Evolutionary conservation across 108 stramenopile species (phyloP).

Genomic region (Stephanodiscus triporus): DNA sequence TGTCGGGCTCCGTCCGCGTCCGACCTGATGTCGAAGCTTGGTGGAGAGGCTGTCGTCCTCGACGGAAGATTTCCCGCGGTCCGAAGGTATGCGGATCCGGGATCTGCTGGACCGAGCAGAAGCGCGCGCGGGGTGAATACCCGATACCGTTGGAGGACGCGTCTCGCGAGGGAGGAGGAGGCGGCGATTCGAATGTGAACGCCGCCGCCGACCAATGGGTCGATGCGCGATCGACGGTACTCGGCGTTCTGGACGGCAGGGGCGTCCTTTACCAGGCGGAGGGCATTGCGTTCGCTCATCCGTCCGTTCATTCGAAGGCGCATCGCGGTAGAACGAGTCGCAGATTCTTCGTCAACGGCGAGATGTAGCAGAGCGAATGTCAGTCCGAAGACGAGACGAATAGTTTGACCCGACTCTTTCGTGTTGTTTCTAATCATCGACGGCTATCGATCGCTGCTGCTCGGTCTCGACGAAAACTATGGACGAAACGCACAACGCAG

Average conservation of each 20-base stretch:
- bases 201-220: slow-evolving; percentile 45
- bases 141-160: slow-evolving; percentile 49
- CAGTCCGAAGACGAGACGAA: neutral
- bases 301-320: slow-evolving; percentile 26
- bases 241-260: slow-evolving; percentile 41
- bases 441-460: slow-evolving; percentile 17
- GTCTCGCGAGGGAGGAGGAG: neutral
- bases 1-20: slow-evolving; percentile 84
- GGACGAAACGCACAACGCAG: neutral
- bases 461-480: slow-evolving; percentile 5
- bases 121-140: slow-evolving; percentile 51
- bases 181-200: too few relatives aligned
- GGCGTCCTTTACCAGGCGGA: slow-evolving; percentile 68
- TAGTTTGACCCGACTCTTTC: slow-evolving; percentile 12
- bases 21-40: slow-evolving; percentile 67
- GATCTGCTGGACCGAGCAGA: slow-evolving; percentile 58
- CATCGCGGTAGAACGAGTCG: slow-evolving; percentile 9
- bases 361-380: slow-evolving; percentile 39
- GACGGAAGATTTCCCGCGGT: slow-evolving; percentile 35
- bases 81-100: slow-evolving; percentile 55
- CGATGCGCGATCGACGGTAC: slow-evolving; percentile 35
- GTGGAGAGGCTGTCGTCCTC: slow-evolving; percentile 58
- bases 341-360: slow-evolving; percentile 62
- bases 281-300: slow-evolving; percentile 79
- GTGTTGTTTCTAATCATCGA: slow-evolving; percentile 43